These are phyloP conservation scores for Yarrowia osloensis DNA, from an alignment of 805 yeast species.

Conservation along the genomic window DNA sequence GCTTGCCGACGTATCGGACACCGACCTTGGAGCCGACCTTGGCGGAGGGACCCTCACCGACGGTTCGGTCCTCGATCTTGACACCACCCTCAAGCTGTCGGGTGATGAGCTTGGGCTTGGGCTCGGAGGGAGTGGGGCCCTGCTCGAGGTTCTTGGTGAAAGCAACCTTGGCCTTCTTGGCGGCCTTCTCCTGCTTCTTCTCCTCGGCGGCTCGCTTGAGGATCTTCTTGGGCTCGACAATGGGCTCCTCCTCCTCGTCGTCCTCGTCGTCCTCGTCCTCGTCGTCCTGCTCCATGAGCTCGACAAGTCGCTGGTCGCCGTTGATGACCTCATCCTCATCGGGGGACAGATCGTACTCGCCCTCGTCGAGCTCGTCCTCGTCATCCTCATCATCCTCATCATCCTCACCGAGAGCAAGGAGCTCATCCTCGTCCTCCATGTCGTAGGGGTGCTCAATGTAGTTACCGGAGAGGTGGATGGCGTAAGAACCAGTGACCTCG, in stretches of 20 bases:
- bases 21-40: slow-evolving; percentile 89
- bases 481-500: slow-evolving; percentile 94
- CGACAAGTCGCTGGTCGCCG: slow-evolving; percentile 42
- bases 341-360: slow-evolving; percentile 42
- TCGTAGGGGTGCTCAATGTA: slow-evolving; percentile 95
- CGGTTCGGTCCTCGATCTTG: slow-evolving; percentile 84
- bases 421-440: slow-evolving; percentile 56
- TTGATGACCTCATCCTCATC: slow-evolving; percentile 41
- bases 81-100: slow-evolving; percentile 92
- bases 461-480: slow-evolving; percentile 91
- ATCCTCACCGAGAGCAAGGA: slow-evolving; percentile 43
- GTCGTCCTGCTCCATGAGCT: slow-evolving; percentile 54
- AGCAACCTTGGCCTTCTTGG: slow-evolving; percentile 55
- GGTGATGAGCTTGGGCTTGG: slow-evolving; percentile 48
- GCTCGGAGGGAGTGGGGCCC: slow-evolving; percentile 69
- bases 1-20: slow-evolving; percentile 96
- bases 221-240: slow-evolving; percentile 48
- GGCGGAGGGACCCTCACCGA: slow-evolving; percentile 85
- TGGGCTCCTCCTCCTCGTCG: slow-evolving; percentile 49
- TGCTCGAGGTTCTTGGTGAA: slow-evolving; percentile 90
- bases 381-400: slow-evolving; percentile 39
- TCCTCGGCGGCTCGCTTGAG: slow-evolving; percentile 44
- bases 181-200: slow-evolving; percentile 41
- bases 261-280: slow-evolving; percentile 65
- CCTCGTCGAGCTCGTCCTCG: slow-evolving; percentile 37